Evolutionary conservation across 495 filamentous ascomycete genomes (phyloP).

Genomic region (Aspergillus affinis): DNA sequence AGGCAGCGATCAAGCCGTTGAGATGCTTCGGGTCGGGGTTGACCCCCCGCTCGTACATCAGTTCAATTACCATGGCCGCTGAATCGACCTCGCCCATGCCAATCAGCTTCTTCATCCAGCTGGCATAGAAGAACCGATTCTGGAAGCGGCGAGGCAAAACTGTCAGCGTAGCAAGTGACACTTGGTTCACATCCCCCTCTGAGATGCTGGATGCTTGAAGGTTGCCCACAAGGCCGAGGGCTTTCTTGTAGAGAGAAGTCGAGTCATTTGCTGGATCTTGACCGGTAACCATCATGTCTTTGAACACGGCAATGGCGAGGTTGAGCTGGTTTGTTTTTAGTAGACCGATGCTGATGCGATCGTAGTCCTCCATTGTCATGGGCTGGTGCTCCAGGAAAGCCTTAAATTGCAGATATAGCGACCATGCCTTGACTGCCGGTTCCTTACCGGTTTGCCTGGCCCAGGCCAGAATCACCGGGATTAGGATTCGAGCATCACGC

Average conservation of each 20-base stretch:
- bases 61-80: constrained; percentile 63
- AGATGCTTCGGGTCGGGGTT: constrained; percentile 65
- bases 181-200: constrained; percentile 48
- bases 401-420: constrained; percentile 62
- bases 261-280: constrained; percentile 50
- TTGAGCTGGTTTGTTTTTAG: constrained; percentile 58
- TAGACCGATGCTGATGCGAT: constrained; percentile 62
- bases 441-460: constrained; percentile 34
- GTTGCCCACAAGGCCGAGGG: constrained; percentile 42
- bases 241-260: constrained; percentile 46
- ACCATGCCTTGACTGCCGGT: constrained; percentile 60
- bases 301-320: constrained; percentile 70
- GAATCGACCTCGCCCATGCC: constrained; percentile 68
- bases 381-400: constrained; percentile 50
- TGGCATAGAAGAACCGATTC: constrained; percentile 78
- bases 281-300: constrained; percentile 78
- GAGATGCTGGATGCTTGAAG: constrained; percentile 49
- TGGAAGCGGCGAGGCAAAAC: constrained; percentile 61
- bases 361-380: constrained; percentile 75
- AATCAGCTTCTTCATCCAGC: constrained; percentile 78
- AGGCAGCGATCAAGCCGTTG: constrained; percentile 74
- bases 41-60: constrained; percentile 66
- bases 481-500: constrained; percentile 56
- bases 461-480: constrained; percentile 60
- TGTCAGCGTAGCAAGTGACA: constrained; percentile 51